Evolutionary conservation across 2,329 filamentous ascomycete genomes (phyloP).

Genomic region (Madurella mycetomatis): DNA sequence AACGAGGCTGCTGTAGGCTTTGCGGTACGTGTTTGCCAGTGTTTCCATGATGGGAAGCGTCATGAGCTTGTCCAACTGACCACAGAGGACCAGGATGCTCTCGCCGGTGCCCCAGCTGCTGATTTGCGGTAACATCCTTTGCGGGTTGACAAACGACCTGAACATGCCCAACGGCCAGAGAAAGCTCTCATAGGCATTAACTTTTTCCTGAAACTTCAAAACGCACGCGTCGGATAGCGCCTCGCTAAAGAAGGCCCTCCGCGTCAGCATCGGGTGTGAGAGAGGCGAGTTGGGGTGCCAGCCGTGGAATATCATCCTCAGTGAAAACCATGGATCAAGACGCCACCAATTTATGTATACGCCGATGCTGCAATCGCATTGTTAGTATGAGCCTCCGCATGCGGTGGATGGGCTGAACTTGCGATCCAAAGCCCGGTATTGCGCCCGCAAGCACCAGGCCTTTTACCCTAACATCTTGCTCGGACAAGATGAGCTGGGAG

Average conservation of each 20-base stretch:
- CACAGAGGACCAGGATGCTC: constrained; percentile 38
- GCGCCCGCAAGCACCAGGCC: constrained; percentile 44
- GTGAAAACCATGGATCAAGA: constrained; percentile 45
- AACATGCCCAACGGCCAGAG: constrained; percentile 49
- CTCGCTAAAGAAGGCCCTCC: constrained; percentile 47
- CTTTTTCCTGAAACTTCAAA: constrained; percentile 37
- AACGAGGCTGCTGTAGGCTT: constrained; percentile 31
- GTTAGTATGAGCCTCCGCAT: constrained; percentile 8
- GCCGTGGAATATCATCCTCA: constrained; percentile 43
- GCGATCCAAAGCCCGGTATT: constrained; percentile 47
- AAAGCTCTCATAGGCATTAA: constrained; percentile 49
- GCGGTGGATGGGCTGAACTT: constrained; percentile 23
- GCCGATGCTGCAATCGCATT: constrained; percentile 24
- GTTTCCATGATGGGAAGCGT: constrained; percentile 34
- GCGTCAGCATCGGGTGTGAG: constrained; percentile 45
- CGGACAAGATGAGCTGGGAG: constrained; percentile 44
- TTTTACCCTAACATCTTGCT: constrained; percentile 36
- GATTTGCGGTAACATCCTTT: constrained; percentile 38
- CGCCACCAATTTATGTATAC: constrained; percentile 45
- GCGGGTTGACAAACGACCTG: constrained; percentile 38
- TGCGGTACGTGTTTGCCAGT: constrained; percentile 37
- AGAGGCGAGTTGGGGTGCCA: constrained; percentile 50
- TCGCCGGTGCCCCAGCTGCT: constrained; percentile 26
- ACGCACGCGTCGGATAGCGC: constrained; percentile 39
- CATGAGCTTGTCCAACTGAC: constrained; percentile 40